Percentiles rank a stretch among this genome's conserved stretches.
These are phyloP conservation scores for Malassezia psittaci DNA, from an alignment of 1,284 basidiomycete genomes.

Conservation along the genomic window DNA sequence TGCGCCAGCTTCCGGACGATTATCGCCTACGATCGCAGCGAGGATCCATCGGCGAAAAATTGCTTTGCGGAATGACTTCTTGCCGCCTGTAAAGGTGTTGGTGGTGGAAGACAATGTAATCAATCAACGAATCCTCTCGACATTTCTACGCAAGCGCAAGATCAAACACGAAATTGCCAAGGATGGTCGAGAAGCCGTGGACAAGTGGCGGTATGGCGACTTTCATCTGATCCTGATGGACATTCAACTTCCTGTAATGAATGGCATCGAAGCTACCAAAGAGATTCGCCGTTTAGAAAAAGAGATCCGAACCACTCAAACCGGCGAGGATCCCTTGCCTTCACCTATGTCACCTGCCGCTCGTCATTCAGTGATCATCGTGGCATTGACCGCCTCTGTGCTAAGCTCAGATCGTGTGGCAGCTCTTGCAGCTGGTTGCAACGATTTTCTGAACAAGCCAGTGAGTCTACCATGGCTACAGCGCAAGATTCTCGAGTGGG, in stretches of 20 bases:
- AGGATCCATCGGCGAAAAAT: conserved; percentile 26
- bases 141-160: conserved; percentile 89
- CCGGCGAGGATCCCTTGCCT: conserved; percentile 11
- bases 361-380: conserved; percentile 92
- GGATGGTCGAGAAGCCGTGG: conserved; percentile 88
- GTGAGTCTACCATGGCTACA: conserved; percentile 91
- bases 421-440: conserved; percentile 92
- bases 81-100: conserved; percentile 45
- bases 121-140: conserved; percentile 90
- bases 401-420: conserved; percentile 83
- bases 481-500: conserved; percentile 98
- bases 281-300: conserved; percentile 83
- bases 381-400: conserved; percentile 89
- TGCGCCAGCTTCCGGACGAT: not conserved
- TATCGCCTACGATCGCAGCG: not conserved
- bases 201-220: conserved; percentile 84
- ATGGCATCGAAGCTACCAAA: conserved; percentile 92
- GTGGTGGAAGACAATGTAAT: conserved; percentile 74
- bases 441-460: conserved; percentile 96
- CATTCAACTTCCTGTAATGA: conserved; percentile 98
- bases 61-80: conserved; percentile 32
- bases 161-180: conserved; percentile 91
- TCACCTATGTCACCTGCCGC: not conserved
- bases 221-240: conserved; percentile 99
- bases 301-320: conserved; percentile 28